phyloP scores from a whole-genome alignment of 805 yeast genomes.

The Sugiyamaella valdiviana region DNA sequence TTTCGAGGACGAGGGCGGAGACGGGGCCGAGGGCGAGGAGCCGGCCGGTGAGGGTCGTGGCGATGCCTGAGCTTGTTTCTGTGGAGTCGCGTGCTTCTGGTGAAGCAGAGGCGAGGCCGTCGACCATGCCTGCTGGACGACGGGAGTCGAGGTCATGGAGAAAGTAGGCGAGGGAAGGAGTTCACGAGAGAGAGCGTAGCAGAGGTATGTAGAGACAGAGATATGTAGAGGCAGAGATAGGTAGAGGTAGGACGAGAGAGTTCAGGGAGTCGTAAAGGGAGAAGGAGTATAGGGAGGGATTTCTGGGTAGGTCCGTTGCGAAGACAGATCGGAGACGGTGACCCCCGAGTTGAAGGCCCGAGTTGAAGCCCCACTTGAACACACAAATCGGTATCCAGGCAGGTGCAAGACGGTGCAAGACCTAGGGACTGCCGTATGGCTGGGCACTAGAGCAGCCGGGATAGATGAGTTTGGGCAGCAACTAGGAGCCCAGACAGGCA shows the following conservation, averaged over 20 bases:
- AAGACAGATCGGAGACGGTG: slow-evolving; percentile 1
- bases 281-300: neutral
- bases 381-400: slow-evolving; percentile 1
- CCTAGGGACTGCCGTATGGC: neutral
- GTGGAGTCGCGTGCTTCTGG: neutral
- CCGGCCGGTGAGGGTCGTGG: too few relatives aligned
- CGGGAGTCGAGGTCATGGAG: neutral
- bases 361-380: slow-evolving; percentile 1
- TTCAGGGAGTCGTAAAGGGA: neutral
- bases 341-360: too few relatives aligned
- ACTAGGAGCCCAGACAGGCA: neutral
- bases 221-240: neutral
- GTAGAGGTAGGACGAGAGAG: neutral
- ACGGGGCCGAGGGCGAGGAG: neutral
- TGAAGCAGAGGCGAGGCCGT: neutral
- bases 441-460: neutral
- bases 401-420: too few relatives aligned
- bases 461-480: too few relatives aligned
- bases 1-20: slow-evolving; percentile 9
- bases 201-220: neutral
- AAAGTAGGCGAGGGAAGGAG: neutral
- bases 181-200: neutral
- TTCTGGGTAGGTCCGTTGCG: slow-evolving; percentile 5
- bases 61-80: neutral
- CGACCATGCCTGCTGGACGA: neutral